Base-by-base conservation (phyloP, 78 protist genomes). In the Speleostelium caveatum region DNA sequence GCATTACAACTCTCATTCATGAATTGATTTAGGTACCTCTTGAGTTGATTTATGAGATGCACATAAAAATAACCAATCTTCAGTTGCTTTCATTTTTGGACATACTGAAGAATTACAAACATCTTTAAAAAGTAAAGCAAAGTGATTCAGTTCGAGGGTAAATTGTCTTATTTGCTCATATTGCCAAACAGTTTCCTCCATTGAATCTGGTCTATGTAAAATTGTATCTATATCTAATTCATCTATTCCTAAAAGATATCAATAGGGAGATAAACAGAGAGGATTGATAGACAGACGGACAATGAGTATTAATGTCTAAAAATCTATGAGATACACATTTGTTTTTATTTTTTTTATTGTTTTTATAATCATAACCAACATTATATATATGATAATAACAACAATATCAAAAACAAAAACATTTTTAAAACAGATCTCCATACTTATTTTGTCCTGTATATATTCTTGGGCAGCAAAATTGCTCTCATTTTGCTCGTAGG, bases 31-130 rank as follows among this genome's bases (percentile, higher is more conserved):
- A 32, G 30, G 30, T 67, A 67, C 74, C 80, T 95, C 89, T 53
- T 39, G 94, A 39, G 96, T 95, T 39, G 63, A n/a, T 72, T 92
- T 89, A 92, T 94, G 98, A 3, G 96, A 87, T 17, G 98, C 98
- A 71, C 98, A 96, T 14, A 94, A 80, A 45, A 75, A 96, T 56
- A 94, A 53, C 94, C 94, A 96, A 75, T 96, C 98, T 38, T 86
- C 90, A 1, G 98, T 93, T 26, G 98, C 96, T 21, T 76, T 92
- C 98, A 96, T 94, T 83, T 75, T 19, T 2, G 94, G 95, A 56
- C 98, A 96, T 21, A 96, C 65, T 12, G 5, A 56, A 5, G 49
- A 5, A n/a, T 87, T 93, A 73, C 98, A 96, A 17, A 71, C 61
- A n/a, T 79, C 89, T 7, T 75, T 53, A 32, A 95, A 68, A 3